Conservation (phyloP, 441 rosid species). For the Populus trichocarpa region DNA sequence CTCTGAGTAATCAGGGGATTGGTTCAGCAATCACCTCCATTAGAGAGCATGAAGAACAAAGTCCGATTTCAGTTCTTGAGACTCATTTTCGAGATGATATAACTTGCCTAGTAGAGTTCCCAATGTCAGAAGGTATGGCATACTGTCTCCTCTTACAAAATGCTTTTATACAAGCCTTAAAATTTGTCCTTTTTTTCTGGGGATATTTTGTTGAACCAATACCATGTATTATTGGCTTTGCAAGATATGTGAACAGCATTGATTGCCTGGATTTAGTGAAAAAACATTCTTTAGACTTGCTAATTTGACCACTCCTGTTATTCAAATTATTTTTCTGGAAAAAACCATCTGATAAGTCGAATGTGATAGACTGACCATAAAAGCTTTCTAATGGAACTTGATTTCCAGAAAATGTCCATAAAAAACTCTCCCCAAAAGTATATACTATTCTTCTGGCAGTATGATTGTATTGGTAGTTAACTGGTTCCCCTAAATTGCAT, state of each 20-base stretch:
- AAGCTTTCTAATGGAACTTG: neutral
- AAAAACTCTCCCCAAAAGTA: neutral
- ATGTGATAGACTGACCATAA: neutral
- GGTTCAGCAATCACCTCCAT: constrained; percentile 14
- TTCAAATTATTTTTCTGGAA: neutral
- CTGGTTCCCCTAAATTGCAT: constrained; percentile 2
- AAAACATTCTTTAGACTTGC: neutral
- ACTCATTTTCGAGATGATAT: constrained; percentile 14
- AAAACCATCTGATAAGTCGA: neutral
- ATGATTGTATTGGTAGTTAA: neutral
- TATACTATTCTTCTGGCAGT: neutral
- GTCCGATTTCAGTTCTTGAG: constrained; percentile 24
- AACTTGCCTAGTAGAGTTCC: constrained; percentile 12
- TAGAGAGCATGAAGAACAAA: constrained; percentile 15
- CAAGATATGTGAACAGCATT: neutral
- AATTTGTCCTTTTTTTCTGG: neutral
- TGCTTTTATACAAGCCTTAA: neutral
- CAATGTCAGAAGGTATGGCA: constrained; percentile 35
- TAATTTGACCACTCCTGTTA: neutral
- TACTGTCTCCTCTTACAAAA: neutral
- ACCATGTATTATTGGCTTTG: neutral
- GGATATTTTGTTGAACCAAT: neutral
- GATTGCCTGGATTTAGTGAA: neutral
- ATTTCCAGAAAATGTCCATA: neutral
- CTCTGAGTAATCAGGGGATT: constrained; percentile 28